phyloP scores from a whole-genome alignment of 2,329 filamentous ascomycete genomes.

The Thyridium curvatum region DNA sequence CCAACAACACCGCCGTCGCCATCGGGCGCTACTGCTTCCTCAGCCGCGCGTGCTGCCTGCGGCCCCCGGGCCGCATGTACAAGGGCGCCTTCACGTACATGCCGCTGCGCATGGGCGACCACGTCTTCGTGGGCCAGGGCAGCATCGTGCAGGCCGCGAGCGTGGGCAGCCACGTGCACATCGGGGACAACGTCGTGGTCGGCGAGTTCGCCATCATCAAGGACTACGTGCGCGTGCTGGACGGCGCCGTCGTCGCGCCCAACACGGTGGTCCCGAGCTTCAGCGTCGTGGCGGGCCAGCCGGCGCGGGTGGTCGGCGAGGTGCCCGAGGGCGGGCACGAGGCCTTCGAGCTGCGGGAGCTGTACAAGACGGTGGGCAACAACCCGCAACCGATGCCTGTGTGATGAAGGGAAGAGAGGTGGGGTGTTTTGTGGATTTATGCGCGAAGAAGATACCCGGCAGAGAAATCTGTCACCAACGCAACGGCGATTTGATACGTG shows the following conservation, averaged over 20 bases:
- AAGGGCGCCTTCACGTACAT: slow-evolving; percentile 76
- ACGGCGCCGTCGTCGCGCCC: slow-evolving; percentile 74
- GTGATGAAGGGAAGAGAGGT: slow-evolving; percentile 14
- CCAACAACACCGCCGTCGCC: slow-evolving; percentile 63
- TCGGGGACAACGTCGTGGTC: slow-evolving; percentile 71
- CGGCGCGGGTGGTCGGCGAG: slow-evolving; percentile 75
- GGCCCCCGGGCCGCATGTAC: slow-evolving; percentile 77
- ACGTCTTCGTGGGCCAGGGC: slow-evolving; percentile 78
- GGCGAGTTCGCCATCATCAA: slow-evolving; percentile 89
- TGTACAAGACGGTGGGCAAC: slow-evolving; percentile 60
- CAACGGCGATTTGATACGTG: too few relatives aligned
- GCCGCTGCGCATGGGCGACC: slow-evolving; percentile 87
- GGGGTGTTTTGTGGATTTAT: background rate
- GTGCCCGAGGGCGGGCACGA: slow-evolving; percentile 65
- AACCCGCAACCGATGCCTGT: slow-evolving; percentile 33
- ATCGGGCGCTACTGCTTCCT: slow-evolving; percentile 92
- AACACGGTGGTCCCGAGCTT: slow-evolving; percentile 93
- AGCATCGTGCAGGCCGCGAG: slow-evolving; percentile 77
- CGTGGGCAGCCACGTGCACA: slow-evolving; percentile 79
- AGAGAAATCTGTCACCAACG: too few relatives aligned
- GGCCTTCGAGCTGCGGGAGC: slow-evolving; percentile 56
- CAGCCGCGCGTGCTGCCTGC: slow-evolving; percentile 68
- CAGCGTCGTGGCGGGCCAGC: slow-evolving; percentile 79
- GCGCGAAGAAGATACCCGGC: too few relatives aligned
- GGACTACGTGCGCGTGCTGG: slow-evolving; percentile 83